Evolutionary conservation across 257 asterid species (phyloP), one percentile per base, ranked within the genome.

Genomic region (Coffea eugenioides): DNA sequence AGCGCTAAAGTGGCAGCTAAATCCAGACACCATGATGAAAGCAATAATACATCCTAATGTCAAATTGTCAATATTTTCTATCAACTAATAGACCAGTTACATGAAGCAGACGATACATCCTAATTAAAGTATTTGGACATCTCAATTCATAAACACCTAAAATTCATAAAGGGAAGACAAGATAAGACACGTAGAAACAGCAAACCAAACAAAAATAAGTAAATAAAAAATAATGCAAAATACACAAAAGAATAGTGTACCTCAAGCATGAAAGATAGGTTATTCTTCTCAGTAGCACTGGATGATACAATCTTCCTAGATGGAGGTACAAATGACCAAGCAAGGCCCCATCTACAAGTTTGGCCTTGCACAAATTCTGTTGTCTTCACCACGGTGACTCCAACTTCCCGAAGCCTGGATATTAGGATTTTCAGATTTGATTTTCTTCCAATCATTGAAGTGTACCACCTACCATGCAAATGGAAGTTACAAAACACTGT

Each of bases 321-420:
- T 78, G 88, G 81, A 23, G 94, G 91, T 69, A 93, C 77, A 82
- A 92, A 95, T 70, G 99, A 95, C 99, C 99, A 95, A 10, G 96
- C 97, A 84, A 95, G 92, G 57, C 99, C 99, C 99, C 99, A 95
- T 83, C 98, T 86, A 62, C 95, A 93, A 67, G 97, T 95, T 86
- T 91, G 93, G 76, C 99, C 99, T 83, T 95, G 99, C 46, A 93
- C 96, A 86, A 93, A 95, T 83, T 95, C 98, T 20, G 99, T 95
- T 45, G 95, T 92, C 91, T 95, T 92, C 75, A 95, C 97, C 71
- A 93, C 83, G 3, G 97, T 92, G 76, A 90, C 98, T 72, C 97
- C 95, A 74, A 86, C 84, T 49, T 84, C 88, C 92, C 99, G 90
- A 54, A 93, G 96, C 88, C 90, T 84, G 23, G 97, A 88, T 34